phyloP scores from a whole-genome alignment of 345 rosid species.

The Melaleuca alternifolia region DNA sequence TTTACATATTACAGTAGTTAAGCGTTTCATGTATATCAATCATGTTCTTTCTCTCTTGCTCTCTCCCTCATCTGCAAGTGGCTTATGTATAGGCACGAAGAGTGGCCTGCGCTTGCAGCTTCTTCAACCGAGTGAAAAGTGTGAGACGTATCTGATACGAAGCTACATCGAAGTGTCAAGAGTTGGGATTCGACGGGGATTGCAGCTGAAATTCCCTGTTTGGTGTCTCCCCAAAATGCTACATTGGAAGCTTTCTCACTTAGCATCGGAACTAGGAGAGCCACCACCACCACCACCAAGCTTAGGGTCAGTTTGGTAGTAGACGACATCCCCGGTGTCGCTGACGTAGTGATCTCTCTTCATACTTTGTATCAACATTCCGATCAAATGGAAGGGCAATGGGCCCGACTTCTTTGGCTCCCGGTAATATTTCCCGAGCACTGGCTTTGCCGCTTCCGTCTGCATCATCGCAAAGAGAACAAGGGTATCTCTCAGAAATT shows the following conservation, averaged over 20 bases:
- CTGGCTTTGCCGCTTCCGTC: constrained; percentile 88
- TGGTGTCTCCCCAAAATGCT: neutral
- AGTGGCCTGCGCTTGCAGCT: neutral
- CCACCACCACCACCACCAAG: constrained; percentile 1
- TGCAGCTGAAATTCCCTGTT: neutral
- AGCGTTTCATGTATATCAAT: too few relatives aligned
- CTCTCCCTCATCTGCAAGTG: neutral
- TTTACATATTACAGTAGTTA: neutral
- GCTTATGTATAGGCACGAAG: neutral
- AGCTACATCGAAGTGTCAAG: neutral
- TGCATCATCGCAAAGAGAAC: neutral
- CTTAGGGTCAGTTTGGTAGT: constrained; percentile 48
- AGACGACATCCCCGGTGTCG: constrained; percentile 66
- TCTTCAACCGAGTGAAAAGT: neutral
- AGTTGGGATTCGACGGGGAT: neutral
- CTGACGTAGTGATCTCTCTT: constrained; percentile 69
- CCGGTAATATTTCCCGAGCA: constrained; percentile 65
- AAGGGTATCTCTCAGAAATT: neutral
- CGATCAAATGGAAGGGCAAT: constrained; percentile 56
- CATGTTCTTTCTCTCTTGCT: too few relatives aligned
- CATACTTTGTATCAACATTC: constrained; percentile 39
- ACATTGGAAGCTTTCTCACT: neutral
- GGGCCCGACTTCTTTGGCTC: constrained; percentile 72
- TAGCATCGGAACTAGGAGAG: neutral
- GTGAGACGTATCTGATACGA: neutral